Percentiles rank a stretch among this genome's conserved stretches.
These are phyloP conservation scores for Corylus avellana DNA, from an alignment of 306 rosid genomes.

Conservation along the genomic window DNA sequence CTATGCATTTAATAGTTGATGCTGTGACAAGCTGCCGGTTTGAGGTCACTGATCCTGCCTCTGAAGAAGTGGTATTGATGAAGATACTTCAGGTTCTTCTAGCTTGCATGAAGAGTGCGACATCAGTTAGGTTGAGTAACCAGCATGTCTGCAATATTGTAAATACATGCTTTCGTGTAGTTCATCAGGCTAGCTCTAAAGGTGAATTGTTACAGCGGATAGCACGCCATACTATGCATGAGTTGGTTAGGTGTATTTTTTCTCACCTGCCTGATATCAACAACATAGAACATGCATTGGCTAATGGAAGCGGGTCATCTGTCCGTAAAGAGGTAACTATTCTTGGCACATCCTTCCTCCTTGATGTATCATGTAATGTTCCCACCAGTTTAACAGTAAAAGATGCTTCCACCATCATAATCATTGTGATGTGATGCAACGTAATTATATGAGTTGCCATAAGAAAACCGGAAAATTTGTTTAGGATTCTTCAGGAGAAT, in stretches of 20 bases:
- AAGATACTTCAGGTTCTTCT: constrained; percentile 95
- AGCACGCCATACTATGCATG: constrained; percentile 93
- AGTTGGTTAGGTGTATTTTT: constrained; percentile 88
- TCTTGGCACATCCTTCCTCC: constrained; percentile 8
- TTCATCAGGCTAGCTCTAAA: constrained; percentile 90
- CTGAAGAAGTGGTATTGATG: constrained; percentile 90
- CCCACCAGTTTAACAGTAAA: background rate
- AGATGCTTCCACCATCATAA: background rate
- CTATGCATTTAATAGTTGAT: constrained; percentile 94
- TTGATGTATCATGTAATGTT: background rate
- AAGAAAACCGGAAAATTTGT: background rate
- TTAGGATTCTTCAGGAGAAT: background rate
- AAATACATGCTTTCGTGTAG: constrained; percentile 92
- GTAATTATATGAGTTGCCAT: background rate
- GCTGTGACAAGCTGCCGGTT: constrained; percentile 96
- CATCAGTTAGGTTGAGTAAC: constrained; percentile 85
- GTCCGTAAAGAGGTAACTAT: constrained; percentile 58
- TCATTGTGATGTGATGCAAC: background rate
- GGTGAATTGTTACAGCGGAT: constrained; percentile 92
- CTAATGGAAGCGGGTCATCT: constrained; percentile 54
- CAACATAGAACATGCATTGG: constrained; percentile 59
- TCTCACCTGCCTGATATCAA: constrained; percentile 86
- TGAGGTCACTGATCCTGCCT: constrained; percentile 90
- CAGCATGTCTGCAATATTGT: constrained; percentile 97
- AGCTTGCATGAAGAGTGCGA: constrained; percentile 95